Conservation (phyloP, 2,329 filamentous ascomycete species). For the Hymenoscyphus fructigenus region DNA sequence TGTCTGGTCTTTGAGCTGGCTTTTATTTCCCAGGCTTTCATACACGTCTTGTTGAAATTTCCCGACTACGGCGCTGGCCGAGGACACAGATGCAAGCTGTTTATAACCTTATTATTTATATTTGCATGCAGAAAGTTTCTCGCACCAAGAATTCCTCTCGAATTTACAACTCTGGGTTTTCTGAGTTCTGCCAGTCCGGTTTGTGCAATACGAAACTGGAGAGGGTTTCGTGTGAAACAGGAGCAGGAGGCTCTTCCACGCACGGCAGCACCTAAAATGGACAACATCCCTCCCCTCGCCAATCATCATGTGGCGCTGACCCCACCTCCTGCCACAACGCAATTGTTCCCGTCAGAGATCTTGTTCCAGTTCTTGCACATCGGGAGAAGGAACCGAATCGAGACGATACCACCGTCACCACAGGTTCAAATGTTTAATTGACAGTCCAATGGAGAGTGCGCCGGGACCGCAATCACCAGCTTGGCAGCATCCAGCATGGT, state of each 20-base stretch:
- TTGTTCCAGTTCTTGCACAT: conserved; percentile 26
- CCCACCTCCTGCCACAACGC: conserved; percentile 19
- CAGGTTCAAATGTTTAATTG: background rate
- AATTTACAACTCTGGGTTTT: background rate
- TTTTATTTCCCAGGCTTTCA: no score
- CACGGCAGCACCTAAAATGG: conserved; percentile 6
- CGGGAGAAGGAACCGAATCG: conserved; percentile 14
- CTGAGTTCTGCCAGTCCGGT: background rate
- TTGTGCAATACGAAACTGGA: conserved; percentile 10
- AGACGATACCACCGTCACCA: conserved; percentile 14
- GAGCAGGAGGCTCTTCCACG: background rate
- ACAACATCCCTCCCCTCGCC: conserved; percentile 7
- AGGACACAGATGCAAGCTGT: background rate
- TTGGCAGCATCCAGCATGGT: background rate
- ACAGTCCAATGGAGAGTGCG: background rate
- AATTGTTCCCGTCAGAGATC: conserved; percentile 27
- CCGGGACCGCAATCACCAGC: background rate
- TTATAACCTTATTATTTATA: background rate
- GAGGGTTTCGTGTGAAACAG: conserved; percentile 11
- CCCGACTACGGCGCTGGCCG: conserved; percentile 1
- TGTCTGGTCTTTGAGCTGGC: background rate
- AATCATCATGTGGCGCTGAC: conserved; percentile 13
- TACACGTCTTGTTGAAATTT: conserved; percentile 16
- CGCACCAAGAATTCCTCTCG: background rate
- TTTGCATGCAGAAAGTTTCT: background rate